A percentile compares a stretch with the other conserved stretches of the same genome.
phyloP scores from a whole-genome alignment of 768 basidiomycete species.

The Leucocoprinus sp. region DNA sequence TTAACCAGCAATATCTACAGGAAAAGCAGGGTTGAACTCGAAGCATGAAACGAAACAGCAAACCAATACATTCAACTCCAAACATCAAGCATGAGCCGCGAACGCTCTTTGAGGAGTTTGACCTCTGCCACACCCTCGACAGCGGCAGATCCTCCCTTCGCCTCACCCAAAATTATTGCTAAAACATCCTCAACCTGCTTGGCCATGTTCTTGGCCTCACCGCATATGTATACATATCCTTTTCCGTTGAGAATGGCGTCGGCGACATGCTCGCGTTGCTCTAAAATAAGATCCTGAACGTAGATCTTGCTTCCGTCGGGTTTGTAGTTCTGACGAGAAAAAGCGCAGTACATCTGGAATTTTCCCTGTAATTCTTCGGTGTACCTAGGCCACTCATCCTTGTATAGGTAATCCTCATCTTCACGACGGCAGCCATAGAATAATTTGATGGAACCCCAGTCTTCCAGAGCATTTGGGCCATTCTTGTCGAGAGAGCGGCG shows the following conservation, averaged over 20 bases:
- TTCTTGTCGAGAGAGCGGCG: conserved; percentile 94
- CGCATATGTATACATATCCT: conserved; percentile 96
- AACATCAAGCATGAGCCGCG: conserved; percentile 79
- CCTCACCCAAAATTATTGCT: conserved; percentile 78
- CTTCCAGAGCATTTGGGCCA: conserved; percentile 83
- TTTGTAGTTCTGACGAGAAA: conserved; percentile 88
- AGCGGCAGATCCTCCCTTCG: conserved; percentile 83
- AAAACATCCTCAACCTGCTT: conserved; percentile 91
- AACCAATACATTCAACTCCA: conserved; percentile 53
- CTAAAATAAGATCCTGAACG: conserved; percentile 96
- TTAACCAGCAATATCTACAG: conserved; percentile 8
- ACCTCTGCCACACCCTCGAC: conserved; percentile 88
- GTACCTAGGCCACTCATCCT: conserved; percentile 92
- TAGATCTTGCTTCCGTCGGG: conserved; percentile 94
- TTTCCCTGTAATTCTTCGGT: conserved; percentile 82
- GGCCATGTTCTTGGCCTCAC: conserved; percentile 95
- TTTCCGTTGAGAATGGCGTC: conserved; percentile 89
- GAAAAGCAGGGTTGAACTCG: background rate
- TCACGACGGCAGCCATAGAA: conserved; percentile 95
- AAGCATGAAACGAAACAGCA: background rate
- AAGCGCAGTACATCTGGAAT: conserved; percentile 81
- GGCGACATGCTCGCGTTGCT: conserved; percentile 74
- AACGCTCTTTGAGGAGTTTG: conserved; percentile 92
- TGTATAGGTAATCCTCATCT: conserved; percentile 87
- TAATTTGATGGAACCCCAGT: conserved; percentile 92